Evolutionary conservation across 1,284 basidiomycete species (phyloP).

Genomic region (Cutaneotrichosporon dermatis): DNA sequence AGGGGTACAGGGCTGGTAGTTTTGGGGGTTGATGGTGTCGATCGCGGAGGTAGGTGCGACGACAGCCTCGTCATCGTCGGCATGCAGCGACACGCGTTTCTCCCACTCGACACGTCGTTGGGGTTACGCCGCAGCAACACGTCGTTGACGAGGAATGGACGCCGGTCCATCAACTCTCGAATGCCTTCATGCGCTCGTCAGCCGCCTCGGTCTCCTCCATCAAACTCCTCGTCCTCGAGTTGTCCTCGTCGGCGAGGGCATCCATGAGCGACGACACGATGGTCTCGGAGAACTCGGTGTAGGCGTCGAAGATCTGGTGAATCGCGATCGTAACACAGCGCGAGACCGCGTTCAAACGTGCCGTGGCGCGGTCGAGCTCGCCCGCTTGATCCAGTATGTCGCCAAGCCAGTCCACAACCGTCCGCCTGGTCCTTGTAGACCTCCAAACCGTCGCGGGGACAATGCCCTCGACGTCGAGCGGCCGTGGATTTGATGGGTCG

Average conservation of each 20-base stretch:
- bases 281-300: constrained; percentile 88
- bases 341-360: constrained; percentile 86
- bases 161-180: constrained; percentile 90
- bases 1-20: constrained; percentile 86
- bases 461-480: constrained; percentile 80
- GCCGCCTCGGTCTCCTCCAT: constrained; percentile 75
- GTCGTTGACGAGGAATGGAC: constrained; percentile 96
- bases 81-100: constrained; percentile 95
- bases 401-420: constrained; percentile 93
- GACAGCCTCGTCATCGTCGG: constrained; percentile 88
- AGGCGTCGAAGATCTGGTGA: constrained; percentile 98
- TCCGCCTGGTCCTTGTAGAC: constrained; percentile 96
- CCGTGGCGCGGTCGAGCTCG: constrained; percentile 84
- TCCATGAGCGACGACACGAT: constrained; percentile 91
- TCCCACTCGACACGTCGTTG: constrained; percentile 99
- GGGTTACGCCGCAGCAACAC: constrained; percentile 90
- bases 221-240: constrained; percentile 67
- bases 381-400: constrained; percentile 98
- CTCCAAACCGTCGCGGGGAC: constrained; percentile 76
- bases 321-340: constrained; percentile 91
- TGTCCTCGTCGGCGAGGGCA: constrained; percentile 58
- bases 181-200: constrained; percentile 84
- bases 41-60: constrained; percentile 87
- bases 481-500: constrained; percentile 66
- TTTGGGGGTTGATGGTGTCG: constrained; percentile 81